Conservation (phyloP, 192 early-diverging fungal species). For the Entomortierella lignicola region DNA sequence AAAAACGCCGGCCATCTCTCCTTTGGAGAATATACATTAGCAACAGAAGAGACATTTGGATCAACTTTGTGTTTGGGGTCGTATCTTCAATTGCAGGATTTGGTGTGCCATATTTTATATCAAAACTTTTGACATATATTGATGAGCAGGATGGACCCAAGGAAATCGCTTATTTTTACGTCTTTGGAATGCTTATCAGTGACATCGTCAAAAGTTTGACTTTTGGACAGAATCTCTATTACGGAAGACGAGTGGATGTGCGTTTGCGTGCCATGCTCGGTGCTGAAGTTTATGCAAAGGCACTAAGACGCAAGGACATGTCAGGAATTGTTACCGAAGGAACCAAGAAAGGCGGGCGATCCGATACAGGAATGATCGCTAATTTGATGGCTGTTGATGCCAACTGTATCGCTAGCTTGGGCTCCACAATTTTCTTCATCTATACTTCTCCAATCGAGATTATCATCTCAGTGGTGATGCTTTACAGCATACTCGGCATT, state of each 20-base stretch:
- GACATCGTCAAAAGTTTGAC: conserved; percentile 54
- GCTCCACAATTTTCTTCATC: conserved; percentile 70
- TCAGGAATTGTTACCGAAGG: conserved; percentile 45
- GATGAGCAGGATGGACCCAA: conserved; percentile 34
- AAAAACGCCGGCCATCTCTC: conserved; percentile 8
- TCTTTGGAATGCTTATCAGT: conserved; percentile 58
- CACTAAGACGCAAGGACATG: conserved; percentile 57
- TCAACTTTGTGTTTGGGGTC: conserved; percentile 43
- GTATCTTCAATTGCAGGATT: conserved; percentile 57
- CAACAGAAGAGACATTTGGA: conserved; percentile 43
- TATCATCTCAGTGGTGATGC: conserved; percentile 70
- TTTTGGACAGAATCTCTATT: conserved; percentile 62
- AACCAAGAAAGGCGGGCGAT: conserved; percentile 35
- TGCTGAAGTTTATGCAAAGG: conserved; percentile 62
- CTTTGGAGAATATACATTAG: conserved; percentile 39
- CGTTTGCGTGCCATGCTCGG: conserved; percentile 66
- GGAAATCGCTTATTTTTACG: conserved; percentile 61
- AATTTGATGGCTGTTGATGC: conserved; percentile 82
- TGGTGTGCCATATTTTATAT: conserved; percentile 62
- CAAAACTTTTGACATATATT: conserved; percentile 58
- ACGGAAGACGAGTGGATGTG: conserved; percentile 62
- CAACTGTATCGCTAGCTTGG: conserved; percentile 68
- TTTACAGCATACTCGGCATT: conserved; percentile 81
- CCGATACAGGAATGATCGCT: conserved; percentile 72
- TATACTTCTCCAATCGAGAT: conserved; percentile 78